A percentile compares a stretch with the other conserved stretches of the same genome.
Conservation (phyloP, 345 rosid genomes). For the Lumnitzera littorea region DNA sequence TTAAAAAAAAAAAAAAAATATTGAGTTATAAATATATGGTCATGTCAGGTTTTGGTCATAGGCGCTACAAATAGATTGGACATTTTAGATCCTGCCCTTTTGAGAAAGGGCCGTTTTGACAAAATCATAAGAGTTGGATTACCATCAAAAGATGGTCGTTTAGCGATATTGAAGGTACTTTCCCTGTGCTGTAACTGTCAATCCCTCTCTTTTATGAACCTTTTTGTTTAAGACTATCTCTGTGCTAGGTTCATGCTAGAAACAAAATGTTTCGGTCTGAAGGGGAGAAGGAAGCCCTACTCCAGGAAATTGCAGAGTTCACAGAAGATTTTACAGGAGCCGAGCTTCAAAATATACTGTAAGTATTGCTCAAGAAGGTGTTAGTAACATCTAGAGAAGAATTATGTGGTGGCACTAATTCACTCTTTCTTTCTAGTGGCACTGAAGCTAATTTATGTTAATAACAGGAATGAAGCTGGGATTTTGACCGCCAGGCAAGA, state of each 20-base stretch:
- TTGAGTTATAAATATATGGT: slow-evolving; percentile 7
- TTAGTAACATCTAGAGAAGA: too few relatives aligned
- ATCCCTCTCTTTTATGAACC: neutral
- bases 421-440: slow-evolving; percentile 1
- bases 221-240: neutral
- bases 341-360: slow-evolving; percentile 96
- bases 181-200: neutral
- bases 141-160: slow-evolving; percentile 89
- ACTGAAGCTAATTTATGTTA: slow-evolving; percentile 23
- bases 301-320: slow-evolving; percentile 73
- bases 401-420: neutral
- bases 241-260: slow-evolving; percentile 83
- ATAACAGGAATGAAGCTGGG: slow-evolving; percentile 89
- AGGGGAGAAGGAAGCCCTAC: slow-evolving; percentile 59
- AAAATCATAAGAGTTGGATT: slow-evolving; percentile 92
- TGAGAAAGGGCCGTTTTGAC: slow-evolving; percentile 97
- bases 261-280: slow-evolving; percentile 83
- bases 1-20: neutral
- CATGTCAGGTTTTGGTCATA: slow-evolving; percentile 73
- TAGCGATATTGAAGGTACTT: slow-evolving; percentile 40
- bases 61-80: slow-evolving; percentile 98
- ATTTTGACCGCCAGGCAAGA: slow-evolving; percentile 96
- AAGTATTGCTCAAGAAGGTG: slow-evolving; percentile 1
- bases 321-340: slow-evolving; percentile 95
- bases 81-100: slow-evolving; percentile 89